A percentile compares a stretch with the other conserved stretches of the same genome.
Evolutionary conservation across 176 grass and related monocot species (phyloP).

Genomic region (Pontederia crassipes): DNA sequence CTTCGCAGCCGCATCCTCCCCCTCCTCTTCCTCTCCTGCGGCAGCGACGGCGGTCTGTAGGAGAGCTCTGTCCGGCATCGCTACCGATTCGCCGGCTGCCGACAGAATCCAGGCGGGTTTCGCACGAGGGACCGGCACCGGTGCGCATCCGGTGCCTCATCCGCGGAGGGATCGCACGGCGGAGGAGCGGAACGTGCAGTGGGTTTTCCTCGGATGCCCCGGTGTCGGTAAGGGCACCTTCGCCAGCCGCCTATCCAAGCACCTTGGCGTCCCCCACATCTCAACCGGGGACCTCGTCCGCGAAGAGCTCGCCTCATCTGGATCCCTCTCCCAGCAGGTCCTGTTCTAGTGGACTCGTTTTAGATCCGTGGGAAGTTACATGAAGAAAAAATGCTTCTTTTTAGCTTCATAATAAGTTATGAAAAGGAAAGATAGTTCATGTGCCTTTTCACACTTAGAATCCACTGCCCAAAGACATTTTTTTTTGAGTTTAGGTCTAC

Average conservation of each 20-base stretch:
- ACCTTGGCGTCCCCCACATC: conserved; percentile 11
- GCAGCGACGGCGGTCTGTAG: background rate
- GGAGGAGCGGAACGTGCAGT: conserved; percentile 12
- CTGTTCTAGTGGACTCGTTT: no score
- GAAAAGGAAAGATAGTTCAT: no score
- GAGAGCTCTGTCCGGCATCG: background rate
- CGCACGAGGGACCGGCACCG: background rate
- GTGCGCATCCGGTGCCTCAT: background rate
- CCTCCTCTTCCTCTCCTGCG: background rate
- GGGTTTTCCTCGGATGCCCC: conserved; percentile 19
- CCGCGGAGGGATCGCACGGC: background rate
- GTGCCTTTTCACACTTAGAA: no score
- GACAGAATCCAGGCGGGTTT: background rate
- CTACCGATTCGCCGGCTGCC: background rate
- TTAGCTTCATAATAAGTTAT: no score
- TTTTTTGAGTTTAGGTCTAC: no score
- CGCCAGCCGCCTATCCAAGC: conserved; percentile 15
- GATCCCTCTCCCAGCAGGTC: conserved; percentile 10
- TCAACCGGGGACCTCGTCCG: conserved; percentile 19
- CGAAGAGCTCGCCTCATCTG: conserved; percentile 17
- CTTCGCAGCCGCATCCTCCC: background rate
- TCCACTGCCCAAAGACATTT: no score
- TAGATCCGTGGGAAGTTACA: no score
- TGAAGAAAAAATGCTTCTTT: no score
- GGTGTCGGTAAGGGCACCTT: conserved; percentile 17